Conservation (phyloP, 2,329 filamentous ascomycete species). For the Beauveria sp. region DNA sequence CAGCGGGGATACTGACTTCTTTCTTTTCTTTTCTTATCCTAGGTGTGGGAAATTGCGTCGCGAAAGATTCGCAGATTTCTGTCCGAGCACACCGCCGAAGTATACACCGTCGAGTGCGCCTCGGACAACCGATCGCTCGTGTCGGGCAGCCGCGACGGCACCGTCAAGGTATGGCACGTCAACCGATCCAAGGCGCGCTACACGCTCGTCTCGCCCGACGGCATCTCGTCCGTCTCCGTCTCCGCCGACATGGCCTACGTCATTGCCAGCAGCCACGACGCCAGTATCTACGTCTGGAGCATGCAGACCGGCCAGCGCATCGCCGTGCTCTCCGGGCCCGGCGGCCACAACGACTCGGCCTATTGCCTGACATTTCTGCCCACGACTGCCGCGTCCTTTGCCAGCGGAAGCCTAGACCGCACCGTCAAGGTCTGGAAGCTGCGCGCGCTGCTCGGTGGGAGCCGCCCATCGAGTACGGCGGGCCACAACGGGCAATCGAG, state of each 20-base stretch:
- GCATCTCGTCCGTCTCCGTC: conserved; percentile 94
- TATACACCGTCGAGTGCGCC: conserved; percentile 93
- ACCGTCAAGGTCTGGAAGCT: conserved; percentile 99
- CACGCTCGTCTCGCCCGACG: conserved; percentile 87
- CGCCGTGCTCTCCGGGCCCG: conserved; percentile 74
- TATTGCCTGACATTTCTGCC: conserved; percentile 88
- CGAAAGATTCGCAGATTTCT: conserved; percentile 86
- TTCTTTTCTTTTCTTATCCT: conserved; percentile 12
- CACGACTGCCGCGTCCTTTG: conserved; percentile 83
- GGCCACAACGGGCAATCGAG: not conserved
- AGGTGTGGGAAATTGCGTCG: conserved; percentile 90
- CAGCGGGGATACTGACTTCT: not conserved
- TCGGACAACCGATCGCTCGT: conserved; percentile 89
- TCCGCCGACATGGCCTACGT: conserved; percentile 92
- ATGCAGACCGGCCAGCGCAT: conserved; percentile 77
- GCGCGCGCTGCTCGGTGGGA: conserved; percentile 20
- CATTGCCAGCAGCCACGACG: conserved; percentile 88
- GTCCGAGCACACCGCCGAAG: conserved; percentile 92
- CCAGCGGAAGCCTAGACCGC: conserved; percentile 91
- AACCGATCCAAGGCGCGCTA: conserved; percentile 74
- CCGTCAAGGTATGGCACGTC: conserved; percentile 93
- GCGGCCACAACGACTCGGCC: conserved; percentile 93
- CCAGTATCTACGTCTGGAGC: conserved; percentile 97
- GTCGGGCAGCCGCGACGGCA: conserved; percentile 89
- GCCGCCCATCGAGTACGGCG: not conserved